phyloP scores from a whole-genome alignment of 495 filamentous ascomycete species.

The Aspergillus incahuasiensis region DNA sequence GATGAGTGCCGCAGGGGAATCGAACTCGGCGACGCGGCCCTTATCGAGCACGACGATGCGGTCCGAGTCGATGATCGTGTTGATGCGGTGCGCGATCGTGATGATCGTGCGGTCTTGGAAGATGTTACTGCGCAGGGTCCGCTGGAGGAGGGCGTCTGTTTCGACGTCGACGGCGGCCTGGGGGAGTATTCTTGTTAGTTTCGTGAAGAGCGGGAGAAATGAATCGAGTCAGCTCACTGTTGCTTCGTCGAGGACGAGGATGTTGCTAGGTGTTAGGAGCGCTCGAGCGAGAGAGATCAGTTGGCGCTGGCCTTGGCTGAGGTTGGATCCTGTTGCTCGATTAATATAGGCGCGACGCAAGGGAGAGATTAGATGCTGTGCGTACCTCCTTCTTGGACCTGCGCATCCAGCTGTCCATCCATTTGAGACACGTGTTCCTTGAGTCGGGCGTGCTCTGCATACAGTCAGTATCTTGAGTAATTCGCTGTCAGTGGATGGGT shows the following conservation, averaged over 20 bases:
- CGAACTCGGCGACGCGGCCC: constrained; percentile 56
- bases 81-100: constrained; percentile 95
- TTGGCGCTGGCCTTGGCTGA: constrained; percentile 70
- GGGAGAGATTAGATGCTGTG: not conserved
- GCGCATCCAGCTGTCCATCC: constrained; percentile 85
- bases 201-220: constrained; percentile 3
- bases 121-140: constrained; percentile 50
- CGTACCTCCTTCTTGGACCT: constrained; percentile 90
- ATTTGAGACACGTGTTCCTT: constrained; percentile 87
- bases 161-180: constrained; percentile 93
- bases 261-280: constrained; percentile 91
- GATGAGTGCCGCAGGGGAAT: constrained; percentile 52
- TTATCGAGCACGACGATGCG: constrained; percentile 82
- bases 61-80: constrained; percentile 92
- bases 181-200: constrained; percentile 19
- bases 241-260: constrained; percentile 94
- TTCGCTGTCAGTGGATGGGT: constrained; percentile 6
- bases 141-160: constrained; percentile 78
- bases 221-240: constrained; percentile 48
- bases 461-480: constrained; percentile 15
- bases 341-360: constrained; percentile 12
- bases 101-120: constrained; percentile 94
- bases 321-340: constrained; percentile 50
- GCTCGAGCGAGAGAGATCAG: constrained; percentile 90
- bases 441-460: constrained; percentile 81